Base-by-base conservation (phyloP, 208 protist genomes). In the Trypanosoma boissoni region DNA sequence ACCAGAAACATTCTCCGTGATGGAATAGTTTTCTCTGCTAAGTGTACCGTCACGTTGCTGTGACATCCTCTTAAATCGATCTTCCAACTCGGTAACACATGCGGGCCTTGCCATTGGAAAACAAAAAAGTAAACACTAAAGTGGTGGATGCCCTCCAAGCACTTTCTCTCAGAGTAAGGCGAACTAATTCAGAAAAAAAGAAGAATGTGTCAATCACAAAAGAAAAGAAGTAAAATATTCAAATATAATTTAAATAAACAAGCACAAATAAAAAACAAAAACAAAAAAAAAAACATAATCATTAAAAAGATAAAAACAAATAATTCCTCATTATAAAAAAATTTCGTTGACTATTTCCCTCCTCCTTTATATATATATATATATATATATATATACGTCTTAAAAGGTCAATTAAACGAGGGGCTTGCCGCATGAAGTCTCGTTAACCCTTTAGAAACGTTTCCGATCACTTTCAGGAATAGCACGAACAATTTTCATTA, bases 401-500 rank as follows among this genome's bases (percentile, higher is more conserved):
- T 39, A 39, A 6, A 12, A 39, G 34, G 34, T 39, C 34, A 39
- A 16, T 39, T 39, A 39, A 39, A 6, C 34, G 34, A 39, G 34
- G 12, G 6, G 6, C 12, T 39, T 12, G 12, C 34, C 34, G 12
- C 34, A 16, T 12, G 34, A 12, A 12, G 34, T 12, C 34, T 16
- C 34, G 8, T 39, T 39, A 39, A 16, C 12, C 34, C 34, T 39
- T 60, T 56, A 70, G 28, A 27, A 23, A 23, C 56, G 56, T 39
- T 21, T 53, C 37, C 50, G 44, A 20, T 62, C 56, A 44, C 39
- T 43, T 31, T 67, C 66, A 16, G 58, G 66, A 14, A 67, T 39
- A 8, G 82, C 86, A 51, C 67, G 68, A 41, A 62, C 59, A 34
- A 89, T 78, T 42, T 69, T 64, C 55, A 95, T 75, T 34, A 88